These are phyloP conservation scores for Cyclostephanos tholiformis DNA, from an alignment of 108 stramenopile genomes.

Conservation along the genomic window DNA sequence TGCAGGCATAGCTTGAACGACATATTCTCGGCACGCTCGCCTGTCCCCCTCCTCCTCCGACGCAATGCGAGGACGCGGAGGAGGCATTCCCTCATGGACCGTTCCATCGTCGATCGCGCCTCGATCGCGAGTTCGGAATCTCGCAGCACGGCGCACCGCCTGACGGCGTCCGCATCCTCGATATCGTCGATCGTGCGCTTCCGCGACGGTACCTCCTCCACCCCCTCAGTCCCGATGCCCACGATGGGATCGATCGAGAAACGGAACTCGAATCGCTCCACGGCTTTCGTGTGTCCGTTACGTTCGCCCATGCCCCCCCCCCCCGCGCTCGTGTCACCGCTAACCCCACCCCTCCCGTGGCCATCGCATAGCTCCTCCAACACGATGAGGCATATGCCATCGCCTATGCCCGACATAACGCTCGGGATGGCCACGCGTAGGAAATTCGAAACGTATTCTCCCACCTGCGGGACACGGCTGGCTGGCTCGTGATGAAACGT, in stretches of 20 bases:
- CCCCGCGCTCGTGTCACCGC: neutral
- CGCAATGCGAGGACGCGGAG: constrained; percentile 32
- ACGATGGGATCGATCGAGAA: constrained; percentile 37
- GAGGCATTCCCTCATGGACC: constrained; percentile 44
- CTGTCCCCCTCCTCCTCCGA: constrained; percentile 21
- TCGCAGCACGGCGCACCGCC: constrained; percentile 4
- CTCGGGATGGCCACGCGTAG: constrained; percentile 46
- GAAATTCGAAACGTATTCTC: constrained; percentile 45
- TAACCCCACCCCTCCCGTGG: neutral
- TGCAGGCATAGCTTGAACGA: constrained; percentile 48
- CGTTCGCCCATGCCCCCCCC: constrained; percentile 12
- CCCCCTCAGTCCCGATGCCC: neutral
- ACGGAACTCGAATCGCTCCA: constrained; percentile 50
- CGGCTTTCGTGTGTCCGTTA: constrained; percentile 26
- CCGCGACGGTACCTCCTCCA: neutral
- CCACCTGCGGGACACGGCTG: constrained; percentile 36
- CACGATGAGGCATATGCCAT: constrained; percentile 38
- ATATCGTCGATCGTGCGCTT: constrained; percentile 8
- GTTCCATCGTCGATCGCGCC: constrained; percentile 32
- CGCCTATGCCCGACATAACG: constrained; percentile 30
- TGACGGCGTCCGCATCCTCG: constrained; percentile 1
- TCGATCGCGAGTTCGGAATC: constrained; percentile 33
- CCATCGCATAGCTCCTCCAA: constrained; percentile 29
- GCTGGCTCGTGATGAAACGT: constrained; percentile 1
- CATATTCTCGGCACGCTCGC: constrained; percentile 46